These are phyloP conservation scores for Oidium heveae DNA, from an alignment of 2,329 filamentous ascomycete genomes.

Conservation along the genomic window DNA sequence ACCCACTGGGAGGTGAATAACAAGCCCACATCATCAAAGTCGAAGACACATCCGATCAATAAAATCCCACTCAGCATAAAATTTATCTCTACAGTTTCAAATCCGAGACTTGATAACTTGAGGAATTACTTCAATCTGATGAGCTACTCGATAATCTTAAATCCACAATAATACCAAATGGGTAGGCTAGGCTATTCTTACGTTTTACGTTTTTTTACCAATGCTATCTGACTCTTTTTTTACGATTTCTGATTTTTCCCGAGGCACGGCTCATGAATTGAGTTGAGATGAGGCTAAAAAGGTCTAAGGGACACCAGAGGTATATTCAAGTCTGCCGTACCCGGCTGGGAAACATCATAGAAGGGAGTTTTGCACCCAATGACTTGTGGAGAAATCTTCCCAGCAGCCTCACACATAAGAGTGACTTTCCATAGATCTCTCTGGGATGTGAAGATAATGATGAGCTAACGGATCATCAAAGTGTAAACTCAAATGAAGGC, in stretches of 20 bases:
- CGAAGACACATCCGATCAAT: not conserved
- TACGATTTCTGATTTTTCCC: not conserved
- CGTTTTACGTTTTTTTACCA: not conserved
- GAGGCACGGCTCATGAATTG: not conserved
- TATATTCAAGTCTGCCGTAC: not conserved
- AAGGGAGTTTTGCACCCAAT: not conserved
- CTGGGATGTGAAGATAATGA: not conserved
- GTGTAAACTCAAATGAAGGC: not conserved
- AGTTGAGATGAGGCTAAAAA: not conserved
- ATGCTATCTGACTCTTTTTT: not conserved
- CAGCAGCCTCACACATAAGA: not conserved
- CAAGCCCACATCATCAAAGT: not conserved
- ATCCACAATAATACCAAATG: not conserved
- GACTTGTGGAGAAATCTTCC: not conserved
- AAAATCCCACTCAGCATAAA: not conserved
- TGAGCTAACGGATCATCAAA: not conserved
- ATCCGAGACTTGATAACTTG: not conserved
- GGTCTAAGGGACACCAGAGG: not conserved
- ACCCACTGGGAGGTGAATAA: not conserved
- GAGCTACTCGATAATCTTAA: not conserved
- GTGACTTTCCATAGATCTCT: too few relatives aligned
- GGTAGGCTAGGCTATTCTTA: not conserved
- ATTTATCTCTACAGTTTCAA: not conserved
- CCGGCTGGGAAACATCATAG: not conserved
- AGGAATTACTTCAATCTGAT: not conserved